These are phyloP conservation scores for Tetrahymena borealis DNA, from an alignment of 73 alveolate genomes.

Conservation along the genomic window DNA sequence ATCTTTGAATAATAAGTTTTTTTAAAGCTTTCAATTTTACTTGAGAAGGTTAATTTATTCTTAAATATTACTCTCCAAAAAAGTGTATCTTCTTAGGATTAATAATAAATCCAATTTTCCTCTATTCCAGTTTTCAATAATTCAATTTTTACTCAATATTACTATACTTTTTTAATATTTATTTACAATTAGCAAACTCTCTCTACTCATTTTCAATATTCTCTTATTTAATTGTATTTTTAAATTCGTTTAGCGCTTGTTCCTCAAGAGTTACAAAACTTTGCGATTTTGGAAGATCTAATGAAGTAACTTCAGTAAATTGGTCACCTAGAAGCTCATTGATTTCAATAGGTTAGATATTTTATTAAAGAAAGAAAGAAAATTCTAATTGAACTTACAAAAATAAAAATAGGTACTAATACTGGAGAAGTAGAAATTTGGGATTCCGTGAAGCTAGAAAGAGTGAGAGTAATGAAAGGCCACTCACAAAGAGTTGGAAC, in stretches of 20 bases:
- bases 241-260: conserved; percentile 34
- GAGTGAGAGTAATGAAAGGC: conserved; percentile 65
- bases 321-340: conserved; percentile 78
- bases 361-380: neutral
- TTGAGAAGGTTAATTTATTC: no score
- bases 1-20: neutral
- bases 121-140: no score
- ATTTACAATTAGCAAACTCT: neutral
- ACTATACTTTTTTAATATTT: neutral
- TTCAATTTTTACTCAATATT: no score
- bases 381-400: neutral
- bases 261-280: conserved; percentile 79
- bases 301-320: conserved; percentile 85
- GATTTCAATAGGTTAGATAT: neutral
- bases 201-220: neutral
- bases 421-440: conserved; percentile 67
- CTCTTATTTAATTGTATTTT: neutral
- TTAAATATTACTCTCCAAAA: no score
- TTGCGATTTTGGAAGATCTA: conserved; percentile 76
- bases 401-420: conserved; percentile 61
- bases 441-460: conserved; percentile 61
- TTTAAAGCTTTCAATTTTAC: no score
- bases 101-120: no score
- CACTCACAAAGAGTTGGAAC: conserved; percentile 83
- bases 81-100: no score